Conservation (phyloP, 306 rosid genomes). For the Quercus gilva region DNA sequence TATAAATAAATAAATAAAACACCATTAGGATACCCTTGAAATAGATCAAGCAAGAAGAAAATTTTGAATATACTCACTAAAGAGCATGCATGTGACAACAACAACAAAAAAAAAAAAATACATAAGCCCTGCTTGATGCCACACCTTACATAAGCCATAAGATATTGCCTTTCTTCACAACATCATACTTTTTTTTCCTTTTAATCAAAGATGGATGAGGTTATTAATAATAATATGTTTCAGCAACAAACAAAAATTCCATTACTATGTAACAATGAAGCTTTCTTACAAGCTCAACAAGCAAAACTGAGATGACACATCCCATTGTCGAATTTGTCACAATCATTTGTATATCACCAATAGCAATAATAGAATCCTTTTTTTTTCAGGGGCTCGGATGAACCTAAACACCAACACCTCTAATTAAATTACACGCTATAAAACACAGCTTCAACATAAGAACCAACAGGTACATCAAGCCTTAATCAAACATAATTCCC, state of each 20-base stretch:
- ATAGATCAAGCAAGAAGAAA: neutral
- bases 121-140: neutral
- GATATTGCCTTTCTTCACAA: neutral
- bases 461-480: neutral
- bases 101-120: neutral
- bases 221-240: neutral
- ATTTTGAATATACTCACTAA: neutral
- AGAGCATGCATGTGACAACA: neutral
- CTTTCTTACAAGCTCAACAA: neutral
- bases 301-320: neutral
- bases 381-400: neutral
- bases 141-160: neutral
- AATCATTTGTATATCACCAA: neutral
- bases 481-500: neutral
- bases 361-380: neutral
- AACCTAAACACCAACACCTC: neutral
- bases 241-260: neutral
- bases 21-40: constrained; percentile 8
- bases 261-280: neutral
- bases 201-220: neutral
- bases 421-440: neutral
- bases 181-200: neutral
- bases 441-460: neutral
- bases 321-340: neutral
- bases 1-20: neutral